phyloP scores from a whole-genome alignment of 495 filamentous ascomycete species.

The Penicillium fimorum region DNA sequence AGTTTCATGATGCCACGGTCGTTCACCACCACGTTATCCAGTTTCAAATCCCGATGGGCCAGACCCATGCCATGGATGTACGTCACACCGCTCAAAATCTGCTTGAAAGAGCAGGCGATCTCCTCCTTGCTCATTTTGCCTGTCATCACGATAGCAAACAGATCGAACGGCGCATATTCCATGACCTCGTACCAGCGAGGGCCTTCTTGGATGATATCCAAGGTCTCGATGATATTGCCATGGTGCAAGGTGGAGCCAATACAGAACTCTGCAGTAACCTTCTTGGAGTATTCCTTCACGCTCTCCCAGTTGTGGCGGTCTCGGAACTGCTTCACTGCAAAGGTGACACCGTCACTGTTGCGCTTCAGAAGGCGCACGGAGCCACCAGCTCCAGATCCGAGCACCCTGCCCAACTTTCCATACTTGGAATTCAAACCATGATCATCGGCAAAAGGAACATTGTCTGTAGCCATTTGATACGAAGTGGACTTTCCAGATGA shows the following conservation, averaged over 20 bases:
- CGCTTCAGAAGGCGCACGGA: conserved; percentile 95
- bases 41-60: conserved; percentile 91
- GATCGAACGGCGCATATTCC: conserved; percentile 97
- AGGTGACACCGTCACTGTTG: conserved; percentile 83
- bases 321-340: conserved; percentile 97
- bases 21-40: conserved; percentile 98
- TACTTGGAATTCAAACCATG: conserved; percentile 90
- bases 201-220: conserved; percentile 96
- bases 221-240: conserved; percentile 96
- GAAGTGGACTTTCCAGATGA: conserved; percentile 58
- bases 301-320: conserved; percentile 91
- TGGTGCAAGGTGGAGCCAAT: conserved; percentile 96
- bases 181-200: conserved; percentile 98
- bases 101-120: conserved; percentile 84
- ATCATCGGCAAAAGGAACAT: conserved; percentile 90
- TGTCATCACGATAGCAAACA: conserved; percentile 99
- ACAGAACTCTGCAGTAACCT: conserved; percentile 99
- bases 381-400: conserved; percentile 92
- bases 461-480: conserved; percentile 53
- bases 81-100: conserved; percentile 95
- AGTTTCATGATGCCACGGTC: conserved; percentile 99
- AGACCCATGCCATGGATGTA: conserved; percentile 96
- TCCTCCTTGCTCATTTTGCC: conserved; percentile 96
- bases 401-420: conserved; percentile 88
- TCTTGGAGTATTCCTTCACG: conserved; percentile 94